These are phyloP conservation scores for Knoxia roxburghii DNA, from an alignment of 257 asterid species.

Conservation along the genomic window DNA sequence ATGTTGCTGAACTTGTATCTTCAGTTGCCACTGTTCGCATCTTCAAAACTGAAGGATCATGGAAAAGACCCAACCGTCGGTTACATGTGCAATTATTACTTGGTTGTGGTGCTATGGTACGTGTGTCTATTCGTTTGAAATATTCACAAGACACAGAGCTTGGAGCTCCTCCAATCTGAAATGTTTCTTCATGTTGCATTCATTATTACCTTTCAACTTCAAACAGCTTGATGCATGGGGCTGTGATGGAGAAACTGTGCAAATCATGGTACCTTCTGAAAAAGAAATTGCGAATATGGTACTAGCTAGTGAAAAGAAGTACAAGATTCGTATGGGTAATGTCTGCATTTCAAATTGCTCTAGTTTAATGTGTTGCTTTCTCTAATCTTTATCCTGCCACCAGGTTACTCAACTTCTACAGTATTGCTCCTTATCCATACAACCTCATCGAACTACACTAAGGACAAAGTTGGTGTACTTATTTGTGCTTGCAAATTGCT, in stretches of 20 bases:
- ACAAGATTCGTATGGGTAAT: constrained; percentile 56
- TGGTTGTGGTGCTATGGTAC: constrained; percentile 71
- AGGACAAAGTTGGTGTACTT: neutral
- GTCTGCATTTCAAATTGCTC: neutral
- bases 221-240: constrained; percentile 81
- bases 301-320: constrained; percentile 47
- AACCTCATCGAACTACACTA: neutral
- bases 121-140: constrained; percentile 14
- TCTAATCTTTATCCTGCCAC: constrained; percentile 8
- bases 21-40: constrained; percentile 67
- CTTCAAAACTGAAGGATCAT: constrained; percentile 66
- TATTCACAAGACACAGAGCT: neutral
- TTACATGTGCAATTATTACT: constrained; percentile 69
- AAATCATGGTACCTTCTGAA: constrained; percentile 64
- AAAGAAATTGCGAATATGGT: constrained; percentile 50
- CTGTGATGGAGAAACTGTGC: constrained; percentile 61
- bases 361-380: neutral
- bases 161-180: neutral
- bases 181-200: constrained; percentile 10
- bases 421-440: neutral
- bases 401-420: neutral
- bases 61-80: constrained; percentile 78
- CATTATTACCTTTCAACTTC: constrained; percentile 8
- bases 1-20: constrained; percentile 62
- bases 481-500: neutral